Percentiles rank a stretch among this genome's conserved stretches.
Conservation (phyloP, 495 filamentous ascomycete genomes). For the Hypoxylon fragiforme region DNA sequence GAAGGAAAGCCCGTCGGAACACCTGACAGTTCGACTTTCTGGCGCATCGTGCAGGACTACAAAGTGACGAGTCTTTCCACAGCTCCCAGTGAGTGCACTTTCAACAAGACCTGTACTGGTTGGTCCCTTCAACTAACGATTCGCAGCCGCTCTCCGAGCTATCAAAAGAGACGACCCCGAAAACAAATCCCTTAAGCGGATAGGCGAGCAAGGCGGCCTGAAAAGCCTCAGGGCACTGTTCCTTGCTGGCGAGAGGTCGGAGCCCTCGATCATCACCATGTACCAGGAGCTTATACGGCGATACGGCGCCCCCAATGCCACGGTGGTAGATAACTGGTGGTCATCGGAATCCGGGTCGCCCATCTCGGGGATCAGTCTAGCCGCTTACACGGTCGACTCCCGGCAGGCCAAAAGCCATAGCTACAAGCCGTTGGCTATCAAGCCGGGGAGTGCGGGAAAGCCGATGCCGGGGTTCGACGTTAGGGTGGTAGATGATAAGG, state of each 20-base stretch:
- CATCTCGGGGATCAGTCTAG: slow-evolving; percentile 78
- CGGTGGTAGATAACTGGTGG: slow-evolving; percentile 96
- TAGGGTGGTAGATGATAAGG: slow-evolving; percentile 76
- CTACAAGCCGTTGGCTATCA: slow-evolving; percentile 53
- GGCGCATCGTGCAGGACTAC: slow-evolving; percentile 83
- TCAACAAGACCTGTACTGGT: slow-evolving; percentile 20
- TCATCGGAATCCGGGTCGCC: slow-evolving; percentile 89
- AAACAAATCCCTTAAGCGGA: slow-evolving; percentile 61
- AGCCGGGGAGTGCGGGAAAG: slow-evolving; percentile 85
- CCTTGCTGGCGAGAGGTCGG: slow-evolving; percentile 86
- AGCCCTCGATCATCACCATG: slow-evolving; percentile 79
- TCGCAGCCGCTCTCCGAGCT: slow-evolving; percentile 68
- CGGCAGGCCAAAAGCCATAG: slow-evolving; percentile 35
- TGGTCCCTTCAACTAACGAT: slow-evolving; percentile 3
- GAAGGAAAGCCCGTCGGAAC: slow-evolving; percentile 94
- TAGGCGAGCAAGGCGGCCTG: slow-evolving; percentile 68
- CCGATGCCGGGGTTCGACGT: slow-evolving; percentile 92
- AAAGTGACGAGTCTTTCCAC: slow-evolving; percentile 83
- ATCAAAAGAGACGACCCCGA: slow-evolving; percentile 84
- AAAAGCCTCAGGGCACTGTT: slow-evolving; percentile 72
- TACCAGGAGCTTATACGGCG: slow-evolving; percentile 71
- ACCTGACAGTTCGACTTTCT: slow-evolving; percentile 83
- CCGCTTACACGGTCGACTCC: slow-evolving; percentile 54
- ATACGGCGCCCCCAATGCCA: slow-evolving; percentile 63
- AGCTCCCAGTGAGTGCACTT: slow-evolving; percentile 62